These are phyloP conservation scores for Chaetomium globosum DNA, from an alignment of 2,329 filamentous ascomycete genomes.

Conservation along the genomic window DNA sequence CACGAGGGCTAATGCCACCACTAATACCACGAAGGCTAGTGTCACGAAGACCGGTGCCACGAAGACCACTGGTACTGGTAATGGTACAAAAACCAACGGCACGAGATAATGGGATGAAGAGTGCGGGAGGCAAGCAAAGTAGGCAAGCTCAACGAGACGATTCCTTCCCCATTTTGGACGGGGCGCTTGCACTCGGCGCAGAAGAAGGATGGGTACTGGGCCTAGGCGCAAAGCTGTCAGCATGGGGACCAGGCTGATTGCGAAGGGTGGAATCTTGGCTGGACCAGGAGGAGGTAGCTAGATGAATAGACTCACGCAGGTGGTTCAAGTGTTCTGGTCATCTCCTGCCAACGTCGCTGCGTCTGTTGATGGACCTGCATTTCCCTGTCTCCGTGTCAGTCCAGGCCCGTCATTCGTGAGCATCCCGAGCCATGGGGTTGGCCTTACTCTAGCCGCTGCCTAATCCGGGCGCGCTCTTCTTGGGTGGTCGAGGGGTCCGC, in stretches of 20 bases:
- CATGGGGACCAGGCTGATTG: neutral
- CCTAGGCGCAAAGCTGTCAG: neutral
- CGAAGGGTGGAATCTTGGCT: neutral
- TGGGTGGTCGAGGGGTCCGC: neutral
- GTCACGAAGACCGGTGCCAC: neutral
- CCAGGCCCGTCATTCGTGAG: no score
- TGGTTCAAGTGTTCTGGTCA: neutral
- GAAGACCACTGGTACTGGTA: neutral
- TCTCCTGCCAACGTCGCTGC: slow-evolving; percentile 15
- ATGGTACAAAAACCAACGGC: neutral
- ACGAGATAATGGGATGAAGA: neutral
- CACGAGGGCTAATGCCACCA: neutral
- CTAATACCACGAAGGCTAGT: neutral
- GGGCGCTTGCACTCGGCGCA: neutral
- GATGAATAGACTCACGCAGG: slow-evolving; percentile 1
- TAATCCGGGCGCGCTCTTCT: slow-evolving; percentile 8
- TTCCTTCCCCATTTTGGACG: neutral
- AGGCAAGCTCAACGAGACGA: neutral
- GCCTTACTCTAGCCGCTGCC: neutral
- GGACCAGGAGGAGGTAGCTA: neutral
- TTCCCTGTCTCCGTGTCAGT: neutral
- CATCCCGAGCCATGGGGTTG: neutral
- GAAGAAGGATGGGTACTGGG: neutral
- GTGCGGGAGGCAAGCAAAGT: neutral
- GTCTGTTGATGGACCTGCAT: neutral